Evolutionary conservation across 176 grass and related monocot species (phyloP).

Genomic region (Triticum dicoccoides): DNA sequence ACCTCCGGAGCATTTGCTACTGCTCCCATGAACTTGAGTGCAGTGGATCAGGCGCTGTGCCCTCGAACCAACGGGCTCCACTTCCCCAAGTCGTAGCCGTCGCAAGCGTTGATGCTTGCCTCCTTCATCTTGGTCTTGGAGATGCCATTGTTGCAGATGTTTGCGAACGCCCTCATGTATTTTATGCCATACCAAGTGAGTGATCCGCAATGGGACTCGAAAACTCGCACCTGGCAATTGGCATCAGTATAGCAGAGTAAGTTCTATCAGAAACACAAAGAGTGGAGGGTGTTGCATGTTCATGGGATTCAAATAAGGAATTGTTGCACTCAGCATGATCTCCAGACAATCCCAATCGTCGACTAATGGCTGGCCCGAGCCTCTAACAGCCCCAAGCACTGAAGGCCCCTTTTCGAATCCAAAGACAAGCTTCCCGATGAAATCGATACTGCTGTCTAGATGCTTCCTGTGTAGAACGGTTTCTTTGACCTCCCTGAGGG

Average conservation of each 20-base stretch:
- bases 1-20: not conserved
- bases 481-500: conserved; percentile 57
- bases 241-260: not conserved
- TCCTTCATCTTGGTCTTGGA: conserved; percentile 49
- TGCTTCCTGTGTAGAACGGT: conserved; percentile 67
- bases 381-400: conserved; percentile 46
- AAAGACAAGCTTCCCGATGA: conserved; percentile 72
- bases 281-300: not conserved
- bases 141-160: conserved; percentile 72
- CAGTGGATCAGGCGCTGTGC: conserved; percentile 55
- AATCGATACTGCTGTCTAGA: conserved; percentile 65
- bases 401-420: conserved; percentile 57
- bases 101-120: conserved; percentile 45
- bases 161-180: conserved; percentile 75
- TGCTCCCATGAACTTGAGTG: not conserved
- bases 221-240: conserved; percentile 56
- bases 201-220: conserved; percentile 68
- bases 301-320: not conserved
- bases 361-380: conserved; percentile 51
- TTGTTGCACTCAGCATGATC: conserved; percentile 45
- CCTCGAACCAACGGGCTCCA: conserved; percentile 53
- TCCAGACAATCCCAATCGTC: conserved; percentile 91
- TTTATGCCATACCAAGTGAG: conserved; percentile 93
- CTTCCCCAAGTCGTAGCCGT: conserved; percentile 38
- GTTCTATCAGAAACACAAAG: not conserved